Base-by-base conservation (phyloP, 768 basidiomycete genomes). In the Psilocybe tampanensis region DNA sequence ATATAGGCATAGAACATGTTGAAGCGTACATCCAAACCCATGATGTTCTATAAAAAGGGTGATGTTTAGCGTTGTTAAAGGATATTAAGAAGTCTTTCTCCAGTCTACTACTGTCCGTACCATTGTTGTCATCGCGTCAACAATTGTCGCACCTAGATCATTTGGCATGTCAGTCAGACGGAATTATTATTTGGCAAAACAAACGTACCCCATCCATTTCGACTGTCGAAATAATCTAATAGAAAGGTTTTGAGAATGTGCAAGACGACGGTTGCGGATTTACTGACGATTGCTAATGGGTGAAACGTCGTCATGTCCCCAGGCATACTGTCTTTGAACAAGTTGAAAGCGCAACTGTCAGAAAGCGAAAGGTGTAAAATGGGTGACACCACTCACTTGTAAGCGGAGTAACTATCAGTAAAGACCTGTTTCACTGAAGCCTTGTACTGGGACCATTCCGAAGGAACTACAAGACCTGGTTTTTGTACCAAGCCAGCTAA, bases 121-220 rank as follows among this genome's bases (percentile, higher is more conserved):
- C 83, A 89, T 79, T 0, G 88, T 88, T 41, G 68, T 66, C 72
- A 90, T 66, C 0, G 81, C 80, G 63, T 90, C 88, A 8, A 82
- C 79, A 45, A 89, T 83, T 15, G 82, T 76, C 26, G 86, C 86
- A 42, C 87, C 88, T 86, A 41, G n/a, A n/a, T n/a, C 54, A 23
- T 33, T 73, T 74, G 12, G 6, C 7, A 55, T 55, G 68, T 54
- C 17, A 22, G 22, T 51, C 19, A 7, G 21, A 45, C n/a, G 18
- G 3, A 2, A 22, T 44, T 19, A n/a, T n/a, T n/a, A n/a, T 3
- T 34, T 18, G 13, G 15, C 15, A 18, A n/a, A 11, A 3, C 21
- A 26, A n/a, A n/a, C 29, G 39, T 24, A 77, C 77, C 78, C 78
- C 78, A 79, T 29, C 78, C 77, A 57, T 78, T 77, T 21, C 75